Evolutionary conservation across 495 filamentous ascomycete species (phyloP), one percentile per base, ranked within the genome.

Genomic region (Trichoderma asperelloides): DNA sequence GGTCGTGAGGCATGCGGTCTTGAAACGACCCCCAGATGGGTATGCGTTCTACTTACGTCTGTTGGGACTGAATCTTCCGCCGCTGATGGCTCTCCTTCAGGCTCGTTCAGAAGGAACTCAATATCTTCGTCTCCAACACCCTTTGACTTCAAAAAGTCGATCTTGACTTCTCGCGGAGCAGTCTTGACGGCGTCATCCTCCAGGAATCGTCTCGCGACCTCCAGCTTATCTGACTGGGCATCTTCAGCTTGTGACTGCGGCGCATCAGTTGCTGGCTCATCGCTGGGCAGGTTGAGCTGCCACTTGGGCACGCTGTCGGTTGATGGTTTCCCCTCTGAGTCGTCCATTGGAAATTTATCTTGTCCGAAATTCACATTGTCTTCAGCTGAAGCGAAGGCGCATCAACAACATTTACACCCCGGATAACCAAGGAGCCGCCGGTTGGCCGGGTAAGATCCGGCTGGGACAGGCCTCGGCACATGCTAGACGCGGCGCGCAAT

Each of bases 151-250:
- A 98, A 78, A 68, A 97, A 97, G 2, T 84, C 82, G 33, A 87
- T 79, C 78, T 96, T 95, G 75, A 86, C 86, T 64, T 91, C 88
- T 57, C 81, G 80, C 1, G 89, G 80, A 12, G 89, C 86, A 72
- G 88, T 79, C 39, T 85, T 84, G 60, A 96, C 90, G n/a, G 81
- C 82, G 9, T 90, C 87, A 66, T 93, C 89, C 51, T 90, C 78
- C n/a, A 98, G 85, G 73, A 97, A 97, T 66, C 81, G 87, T 41
- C 83, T 78, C 23, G 92, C 92, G 72, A 91, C 86, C 21, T 91
- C 85, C 21, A 94, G 72, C 13, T 89, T 80, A 30, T 79, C 55
- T 60, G 55, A 13, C 2, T 60, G 55, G 55, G 2, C 16, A 15
- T 60, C 72, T 64, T 74, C 71, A 21, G 74, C 74, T 25, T 71